Percentiles rank a stretch among this genome's conserved stretches.
These are phyloP conservation scores for Jacaranda copaia DNA, from an alignment of 257 asterid species.

Conservation along the genomic window DNA sequence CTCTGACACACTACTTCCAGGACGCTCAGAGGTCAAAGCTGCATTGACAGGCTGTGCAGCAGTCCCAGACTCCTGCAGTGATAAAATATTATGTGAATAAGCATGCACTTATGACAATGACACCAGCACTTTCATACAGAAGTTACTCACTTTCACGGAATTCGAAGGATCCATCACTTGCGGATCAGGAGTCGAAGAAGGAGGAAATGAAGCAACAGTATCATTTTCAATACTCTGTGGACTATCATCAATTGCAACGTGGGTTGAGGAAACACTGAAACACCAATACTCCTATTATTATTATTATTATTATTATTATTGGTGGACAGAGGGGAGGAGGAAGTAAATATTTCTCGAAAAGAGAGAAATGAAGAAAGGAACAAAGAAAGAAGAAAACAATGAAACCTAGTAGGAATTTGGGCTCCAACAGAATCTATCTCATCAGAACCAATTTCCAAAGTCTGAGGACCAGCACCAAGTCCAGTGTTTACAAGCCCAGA, in stretches of 20 bases:
- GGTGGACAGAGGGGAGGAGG: background rate
- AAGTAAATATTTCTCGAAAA: background rate
- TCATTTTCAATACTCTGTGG: constrained; percentile 64
- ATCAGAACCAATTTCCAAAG: constrained; percentile 65
- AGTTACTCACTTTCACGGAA: constrained; percentile 63
- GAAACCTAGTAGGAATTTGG: constrained; percentile 72
- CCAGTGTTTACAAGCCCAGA: constrained; percentile 67
- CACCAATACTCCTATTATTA: background rate
- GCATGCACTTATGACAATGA: constrained; percentile 7
- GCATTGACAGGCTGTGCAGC: constrained; percentile 60
- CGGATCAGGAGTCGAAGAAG: constrained; percentile 59
- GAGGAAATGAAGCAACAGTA: constrained; percentile 54
- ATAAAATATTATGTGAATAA: constrained; percentile 11
- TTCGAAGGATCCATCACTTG: constrained; percentile 62
- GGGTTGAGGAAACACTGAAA: constrained; percentile 67
- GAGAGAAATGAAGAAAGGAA: background rate
- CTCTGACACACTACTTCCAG: constrained; percentile 64
- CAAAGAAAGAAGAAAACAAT: constrained; percentile 11
- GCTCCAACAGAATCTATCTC: constrained; percentile 60
- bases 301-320: background rate
- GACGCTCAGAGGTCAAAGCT: constrained; percentile 64
- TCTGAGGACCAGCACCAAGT: constrained; percentile 60
- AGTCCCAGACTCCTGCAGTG: constrained; percentile 68
- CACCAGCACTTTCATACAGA: constrained; percentile 14
- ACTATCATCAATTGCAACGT: constrained; percentile 61